Evolutionary conservation across 2,329 filamentous ascomycete genomes (phyloP).

Genomic region (Periconia sp.): DNA sequence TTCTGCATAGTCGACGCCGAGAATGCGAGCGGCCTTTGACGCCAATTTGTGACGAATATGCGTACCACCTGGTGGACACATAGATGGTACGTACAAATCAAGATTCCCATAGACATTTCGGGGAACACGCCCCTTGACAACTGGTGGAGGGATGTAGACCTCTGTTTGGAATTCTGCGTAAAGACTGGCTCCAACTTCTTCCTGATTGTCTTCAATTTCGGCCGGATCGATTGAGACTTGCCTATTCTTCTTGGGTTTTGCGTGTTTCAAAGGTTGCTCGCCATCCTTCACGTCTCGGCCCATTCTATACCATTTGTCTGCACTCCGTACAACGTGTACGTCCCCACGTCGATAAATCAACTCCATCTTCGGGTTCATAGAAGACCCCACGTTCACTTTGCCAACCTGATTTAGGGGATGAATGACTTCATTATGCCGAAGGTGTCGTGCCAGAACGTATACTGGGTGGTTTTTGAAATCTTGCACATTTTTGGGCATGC

Average conservation of each 20-base stretch:
- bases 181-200: slow-evolving; percentile 54
- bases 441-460: slow-evolving; percentile 77
- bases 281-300: slow-evolving; percentile 75
- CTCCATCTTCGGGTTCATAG: slow-evolving; percentile 65
- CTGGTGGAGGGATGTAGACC: slow-evolving; percentile 72
- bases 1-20: slow-evolving; percentile 84
- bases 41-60: slow-evolving; percentile 63
- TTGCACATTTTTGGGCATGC: slow-evolving; percentile 79
- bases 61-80: slow-evolving; percentile 63
- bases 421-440: slow-evolving; percentile 82
- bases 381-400: slow-evolving; percentile 68
- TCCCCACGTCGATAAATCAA: slow-evolving; percentile 80
- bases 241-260: slow-evolving; percentile 39
- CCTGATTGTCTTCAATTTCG: slow-evolving; percentile 39
- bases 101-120: slow-evolving; percentile 65
- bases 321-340: slow-evolving; percentile 74
- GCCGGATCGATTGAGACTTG: slow-evolving; percentile 27
- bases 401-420: slow-evolving; percentile 72
- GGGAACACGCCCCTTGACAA: slow-evolving; percentile 70
- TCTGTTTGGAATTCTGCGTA: slow-evolving; percentile 67
- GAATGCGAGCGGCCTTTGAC: slow-evolving; percentile 69
- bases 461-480: slow-evolving; percentile 84
- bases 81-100: slow-evolving; percentile 64
- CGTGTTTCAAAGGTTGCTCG: slow-evolving; percentile 80
- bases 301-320: slow-evolving; percentile 87